Conservation (phyloP, 1,139 yeast species). For the Candida sp. region DNA sequence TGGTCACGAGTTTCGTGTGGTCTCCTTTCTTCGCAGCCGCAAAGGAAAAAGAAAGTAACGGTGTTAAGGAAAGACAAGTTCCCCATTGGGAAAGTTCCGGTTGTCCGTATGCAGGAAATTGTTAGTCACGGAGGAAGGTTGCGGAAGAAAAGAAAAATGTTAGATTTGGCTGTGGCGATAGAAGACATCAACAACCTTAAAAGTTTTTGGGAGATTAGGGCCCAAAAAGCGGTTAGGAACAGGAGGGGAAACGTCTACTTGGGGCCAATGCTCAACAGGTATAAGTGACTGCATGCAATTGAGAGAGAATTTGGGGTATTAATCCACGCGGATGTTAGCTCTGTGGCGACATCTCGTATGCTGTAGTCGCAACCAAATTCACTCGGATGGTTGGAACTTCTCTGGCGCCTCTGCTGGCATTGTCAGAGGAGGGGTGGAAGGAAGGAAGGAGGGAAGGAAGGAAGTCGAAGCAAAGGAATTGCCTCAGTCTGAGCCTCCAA, state of each 20-base stretch:
- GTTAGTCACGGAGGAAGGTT: not conserved
- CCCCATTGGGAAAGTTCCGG: not conserved
- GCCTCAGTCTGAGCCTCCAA: not conserved
- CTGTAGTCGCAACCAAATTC: not conserved
- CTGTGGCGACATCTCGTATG: not conserved
- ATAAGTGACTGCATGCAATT: not conserved
- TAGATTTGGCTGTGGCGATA: too few species aligned
- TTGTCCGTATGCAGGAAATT: not conserved
- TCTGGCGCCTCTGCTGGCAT: not conserved
- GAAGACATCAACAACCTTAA: too few species aligned
- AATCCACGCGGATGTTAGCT: not conserved
- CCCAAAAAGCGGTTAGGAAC: too few species aligned
- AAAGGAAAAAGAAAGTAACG: not conserved
- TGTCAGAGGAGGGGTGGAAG: not conserved
- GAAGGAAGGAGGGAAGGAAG: not conserved
- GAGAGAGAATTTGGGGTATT: not conserved
- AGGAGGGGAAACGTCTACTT: too few species aligned
- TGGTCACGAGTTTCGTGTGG: not conserved
- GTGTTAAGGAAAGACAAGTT: not conserved
- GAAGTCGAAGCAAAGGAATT: not conserved
- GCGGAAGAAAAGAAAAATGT: not conserved
- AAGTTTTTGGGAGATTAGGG: too few species aligned
- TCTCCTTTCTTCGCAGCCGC: not conserved
- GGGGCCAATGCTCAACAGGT: not conserved
- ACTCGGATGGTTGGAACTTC: constrained; percentile 1